Evolutionary conservation across 2,329 filamentous ascomycete genomes (phyloP), one percentile per base, ranked within the genome.

Genomic region (Didymella arachidicola): DNA sequence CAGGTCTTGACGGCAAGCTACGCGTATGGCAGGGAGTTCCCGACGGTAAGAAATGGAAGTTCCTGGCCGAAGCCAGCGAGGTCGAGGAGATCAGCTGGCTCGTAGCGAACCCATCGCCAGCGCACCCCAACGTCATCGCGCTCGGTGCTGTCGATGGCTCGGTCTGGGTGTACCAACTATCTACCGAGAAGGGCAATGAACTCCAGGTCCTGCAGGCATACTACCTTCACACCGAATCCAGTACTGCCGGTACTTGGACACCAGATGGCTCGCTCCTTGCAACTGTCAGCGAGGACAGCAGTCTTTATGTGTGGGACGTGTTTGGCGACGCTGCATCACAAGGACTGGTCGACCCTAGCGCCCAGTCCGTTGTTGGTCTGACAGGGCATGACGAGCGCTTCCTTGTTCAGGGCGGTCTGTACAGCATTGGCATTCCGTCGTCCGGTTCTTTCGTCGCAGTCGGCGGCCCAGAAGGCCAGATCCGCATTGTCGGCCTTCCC

Each of bases 81-180:
- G 94, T 97, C 10, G 90, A 96, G 68, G 94, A 98, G 79, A 89
- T 99, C 72, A 96, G 95, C 81, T 99, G 94, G 93, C 79, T 98
- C 32, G 79, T 83, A 1, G 79, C 92, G 0, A 96, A 91, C 73
- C 93, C 93, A 1, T 83, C 88, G 61, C 77, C 87, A 12, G 80
- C 82, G 6, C 87, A 91, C 73, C 86, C 89, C 60, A 96, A 97
- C 79, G 88, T 92, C 8, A 75, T 99, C 62, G 95, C 95, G 0
- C 81, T 99, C 7, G 95, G 95, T 57, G 93, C 93, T 32, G 90
- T 86, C 34, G 93, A 99, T 74, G 95, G 95, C 54, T 93, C 89
- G 50, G 93, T 97, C 41, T 99, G 95, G 95, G 90, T 99, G 10
- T 97, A 97, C 80, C 89, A 88, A n/a, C 84, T 98, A 93, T 76